These are phyloP conservation scores for Cutaneotrichosporon dermatis DNA, from an alignment of 1,284 basidiomycete genomes.

Conservation along the genomic window DNA sequence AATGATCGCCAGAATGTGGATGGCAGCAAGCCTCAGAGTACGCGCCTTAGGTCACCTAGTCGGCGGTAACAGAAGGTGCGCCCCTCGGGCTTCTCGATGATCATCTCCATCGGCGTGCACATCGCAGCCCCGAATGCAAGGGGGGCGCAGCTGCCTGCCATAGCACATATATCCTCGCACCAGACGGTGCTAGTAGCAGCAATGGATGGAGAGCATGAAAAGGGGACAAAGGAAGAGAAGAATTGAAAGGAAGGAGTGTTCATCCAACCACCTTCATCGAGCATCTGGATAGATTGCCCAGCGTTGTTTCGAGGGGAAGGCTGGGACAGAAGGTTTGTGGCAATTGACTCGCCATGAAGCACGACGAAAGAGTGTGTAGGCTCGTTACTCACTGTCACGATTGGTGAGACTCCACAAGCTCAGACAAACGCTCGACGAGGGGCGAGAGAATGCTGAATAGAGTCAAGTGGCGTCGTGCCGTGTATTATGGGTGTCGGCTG, in stretches of 20 bases:
- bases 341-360: neutral
- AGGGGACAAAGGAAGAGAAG: too few species aligned
- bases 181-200: too few species aligned
- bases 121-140: neutral
- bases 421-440: neutral
- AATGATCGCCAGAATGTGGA: slow-evolving; percentile 6
- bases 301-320: too few species aligned
- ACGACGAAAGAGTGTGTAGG: neutral
- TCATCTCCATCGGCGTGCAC: neutral
- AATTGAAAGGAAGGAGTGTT: too few species aligned
- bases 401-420: slow-evolving; percentile 1
- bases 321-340: neutral
- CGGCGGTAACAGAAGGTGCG: neutral
- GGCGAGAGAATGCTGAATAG: neutral
- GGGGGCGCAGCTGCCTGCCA: neutral
- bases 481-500: neutral
- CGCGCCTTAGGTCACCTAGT: neutral
- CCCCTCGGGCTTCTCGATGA: neutral
- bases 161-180: too few species aligned
- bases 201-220: too few species aligned
- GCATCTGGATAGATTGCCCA: too few species aligned
- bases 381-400: slow-evolving; percentile 3
- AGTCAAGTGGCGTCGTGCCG: slow-evolving; percentile 1
- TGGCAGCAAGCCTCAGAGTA: neutral
- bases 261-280: too few species aligned